These are phyloP conservation scores for Eucalyptus pauciflora DNA, from an alignment of 345 rosid genomes.

Conservation along the genomic window DNA sequence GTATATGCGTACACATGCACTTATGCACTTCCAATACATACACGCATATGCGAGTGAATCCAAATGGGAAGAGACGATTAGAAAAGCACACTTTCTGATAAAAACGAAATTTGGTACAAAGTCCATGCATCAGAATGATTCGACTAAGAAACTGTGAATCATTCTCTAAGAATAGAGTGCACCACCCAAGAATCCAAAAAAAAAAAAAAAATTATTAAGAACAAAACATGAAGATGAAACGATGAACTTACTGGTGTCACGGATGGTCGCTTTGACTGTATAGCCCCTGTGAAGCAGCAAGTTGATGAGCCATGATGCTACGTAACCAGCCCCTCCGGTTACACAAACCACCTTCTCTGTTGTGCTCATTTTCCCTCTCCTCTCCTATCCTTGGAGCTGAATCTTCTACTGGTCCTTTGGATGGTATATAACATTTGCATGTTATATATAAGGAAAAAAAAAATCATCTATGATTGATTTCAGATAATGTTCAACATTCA, in stretches of 20 bases:
- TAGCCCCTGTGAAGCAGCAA: conserved; percentile 28
- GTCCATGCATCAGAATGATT: neutral
- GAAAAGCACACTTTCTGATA: neutral
- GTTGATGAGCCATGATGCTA: conserved; percentile 36
- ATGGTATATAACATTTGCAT: neutral
- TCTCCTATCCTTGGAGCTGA: neutral
- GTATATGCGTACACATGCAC: neutral
- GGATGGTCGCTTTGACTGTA: conserved; percentile 27
- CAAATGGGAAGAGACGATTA: neutral
- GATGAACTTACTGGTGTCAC: conserved; percentile 6
- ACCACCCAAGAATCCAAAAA: neutral
- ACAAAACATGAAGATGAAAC: neutral
- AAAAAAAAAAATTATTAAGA: too few relatives aligned
- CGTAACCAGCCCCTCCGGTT: conserved; percentile 32
- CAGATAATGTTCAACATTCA: neutral
- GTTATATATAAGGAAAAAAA: neutral
- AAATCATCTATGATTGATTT: neutral
- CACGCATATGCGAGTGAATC: neutral
- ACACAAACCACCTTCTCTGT: conserved; percentile 13
- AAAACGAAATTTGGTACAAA: neutral
- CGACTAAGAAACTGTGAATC: neutral
- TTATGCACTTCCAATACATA: neutral
- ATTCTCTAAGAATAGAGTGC: neutral
- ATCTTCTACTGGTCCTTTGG: neutral
- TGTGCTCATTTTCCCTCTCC: neutral